A percentile compares a stretch with the other conserved stretches of the same genome.
phyloP scores from a whole-genome alignment of 345 rosid genomes.

The Balakata baccata region DNA sequence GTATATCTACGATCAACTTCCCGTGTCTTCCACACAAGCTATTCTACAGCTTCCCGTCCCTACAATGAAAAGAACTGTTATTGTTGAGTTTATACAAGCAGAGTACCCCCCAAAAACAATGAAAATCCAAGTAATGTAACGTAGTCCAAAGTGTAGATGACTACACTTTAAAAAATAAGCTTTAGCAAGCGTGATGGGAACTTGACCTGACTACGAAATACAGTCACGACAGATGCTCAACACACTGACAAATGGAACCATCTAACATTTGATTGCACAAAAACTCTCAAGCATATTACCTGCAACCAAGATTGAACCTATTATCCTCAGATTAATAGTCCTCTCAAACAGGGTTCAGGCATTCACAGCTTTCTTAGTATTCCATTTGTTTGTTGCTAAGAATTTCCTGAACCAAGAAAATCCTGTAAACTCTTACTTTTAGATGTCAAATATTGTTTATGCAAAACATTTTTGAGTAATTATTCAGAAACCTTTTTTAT shows the following conservation, averaged over 20 bases:
- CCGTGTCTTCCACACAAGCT: constrained; percentile 6
- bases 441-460: background rate
- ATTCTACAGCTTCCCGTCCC: constrained; percentile 13
- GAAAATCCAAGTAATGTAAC: no score
- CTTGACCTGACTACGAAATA: background rate
- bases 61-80: constrained; percentile 10
- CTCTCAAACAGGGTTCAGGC: background rate
- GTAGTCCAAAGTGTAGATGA: background rate
- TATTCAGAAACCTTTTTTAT: background rate
- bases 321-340: background rate
- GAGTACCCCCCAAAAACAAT: background rate
- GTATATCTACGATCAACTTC: background rate
- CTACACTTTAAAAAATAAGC: background rate
- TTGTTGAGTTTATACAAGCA: constrained; percentile 11
- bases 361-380: background rate
- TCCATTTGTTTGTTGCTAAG: background rate
- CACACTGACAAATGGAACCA: background rate
- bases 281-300: background rate
- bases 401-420: constrained; percentile 2
- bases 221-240: background rate
- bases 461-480: background rate
- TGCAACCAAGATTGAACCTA: background rate
- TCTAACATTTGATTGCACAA: background rate
- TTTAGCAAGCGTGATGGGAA: background rate
- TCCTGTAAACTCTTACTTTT: background rate